Evolutionary conservation across 2,329 filamentous ascomycete species (phyloP).

Genomic region (Aspergillus sp.): DNA sequence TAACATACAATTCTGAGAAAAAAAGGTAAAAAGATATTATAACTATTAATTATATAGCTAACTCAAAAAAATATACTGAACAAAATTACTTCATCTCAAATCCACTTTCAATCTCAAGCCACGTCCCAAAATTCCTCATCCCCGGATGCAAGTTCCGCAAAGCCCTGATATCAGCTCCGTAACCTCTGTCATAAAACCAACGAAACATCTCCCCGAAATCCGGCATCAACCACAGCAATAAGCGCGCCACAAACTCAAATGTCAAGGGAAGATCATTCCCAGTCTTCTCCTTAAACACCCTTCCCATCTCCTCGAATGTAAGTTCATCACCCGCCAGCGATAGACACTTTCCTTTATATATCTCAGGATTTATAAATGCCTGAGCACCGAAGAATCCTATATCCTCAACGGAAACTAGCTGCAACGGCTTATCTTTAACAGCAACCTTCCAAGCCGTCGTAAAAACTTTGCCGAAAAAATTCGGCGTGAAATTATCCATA

Average conservation of each 20-base stretch:
- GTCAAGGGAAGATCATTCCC: not conserved
- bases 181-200: not conserved
- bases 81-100: too few relatives aligned
- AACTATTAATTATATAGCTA: too few relatives aligned
- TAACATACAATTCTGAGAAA: too few relatives aligned
- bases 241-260: not conserved
- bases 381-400: not conserved
- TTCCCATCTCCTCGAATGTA: not conserved
- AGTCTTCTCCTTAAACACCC: not conserved
- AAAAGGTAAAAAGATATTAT: too few relatives aligned
- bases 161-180: not conserved
- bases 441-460: not conserved
- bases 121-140: not conserved
- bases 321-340: not conserved
- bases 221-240: not conserved
- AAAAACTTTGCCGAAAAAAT: not conserved
- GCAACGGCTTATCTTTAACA: not conserved
- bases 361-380: not conserved
- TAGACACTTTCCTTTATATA: not conserved
- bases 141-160: not conserved
- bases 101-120: too few relatives aligned
- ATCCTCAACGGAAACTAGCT: not conserved
- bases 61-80: too few relatives aligned
- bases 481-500: not conserved
- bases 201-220: not conserved